phyloP scores from a whole-genome alignment of 352 stramenopile genomes.

The Albugo candida region DNA sequence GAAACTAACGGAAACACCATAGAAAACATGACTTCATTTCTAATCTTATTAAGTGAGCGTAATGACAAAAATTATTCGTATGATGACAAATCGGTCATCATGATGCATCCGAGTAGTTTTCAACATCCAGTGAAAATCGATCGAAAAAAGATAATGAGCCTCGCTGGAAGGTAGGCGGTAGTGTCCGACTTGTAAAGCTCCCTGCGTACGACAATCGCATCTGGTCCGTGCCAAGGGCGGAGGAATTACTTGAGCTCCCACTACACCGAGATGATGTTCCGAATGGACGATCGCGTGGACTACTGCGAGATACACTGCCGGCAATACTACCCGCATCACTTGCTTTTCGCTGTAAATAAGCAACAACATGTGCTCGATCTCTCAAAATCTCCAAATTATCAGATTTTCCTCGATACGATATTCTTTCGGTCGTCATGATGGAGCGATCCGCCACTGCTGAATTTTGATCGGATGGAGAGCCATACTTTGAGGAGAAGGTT shows the following conservation, averaged over 20 bases:
- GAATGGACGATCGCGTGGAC: slow-evolving; percentile 18
- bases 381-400: slow-evolving; percentile 23
- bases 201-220: slow-evolving; percentile 1
- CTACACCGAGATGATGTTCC: slow-evolving; percentile 17
- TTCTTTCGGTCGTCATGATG: background rate
- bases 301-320: slow-evolving; percentile 30
- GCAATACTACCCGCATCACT: slow-evolving; percentile 63
- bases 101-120: slow-evolving; percentile 20
- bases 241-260: slow-evolving; percentile 51
- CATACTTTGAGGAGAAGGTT: too few relatives aligned
- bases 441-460: too few relatives aligned
- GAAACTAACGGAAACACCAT: too few relatives aligned
- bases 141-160: slow-evolving; percentile 78
- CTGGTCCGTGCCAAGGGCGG: slow-evolving; percentile 2
- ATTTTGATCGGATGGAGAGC: too few relatives aligned
- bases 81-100: too few relatives aligned
- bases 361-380: slow-evolving; percentile 69
- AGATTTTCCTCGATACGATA: slow-evolving; percentile 20
- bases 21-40: too few relatives aligned
- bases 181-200: too few relatives aligned
- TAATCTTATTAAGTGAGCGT: too few relatives aligned
- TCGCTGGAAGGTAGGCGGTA: too few relatives aligned
- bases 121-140: slow-evolving; percentile 57
- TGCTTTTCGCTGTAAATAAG: slow-evolving; percentile 71
- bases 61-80: too few relatives aligned